Evolutionary conservation across 352 stramenopile species (phyloP).

Genomic region (Phytophthora uliginosa): DNA sequence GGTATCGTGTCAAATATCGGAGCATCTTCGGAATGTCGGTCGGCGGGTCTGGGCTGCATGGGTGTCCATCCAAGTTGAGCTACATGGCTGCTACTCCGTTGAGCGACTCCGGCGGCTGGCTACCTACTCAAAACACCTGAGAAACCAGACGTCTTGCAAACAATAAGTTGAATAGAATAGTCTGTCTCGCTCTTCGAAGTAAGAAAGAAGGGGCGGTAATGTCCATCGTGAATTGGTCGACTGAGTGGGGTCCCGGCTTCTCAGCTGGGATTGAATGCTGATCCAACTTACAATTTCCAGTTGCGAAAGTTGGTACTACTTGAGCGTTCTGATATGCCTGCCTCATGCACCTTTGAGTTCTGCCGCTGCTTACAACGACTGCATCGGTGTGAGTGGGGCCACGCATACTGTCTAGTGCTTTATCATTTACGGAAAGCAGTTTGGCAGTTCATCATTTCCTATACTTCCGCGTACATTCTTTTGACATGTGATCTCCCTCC

Average conservation of each 20-base stretch:
- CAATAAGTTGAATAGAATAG: no score
- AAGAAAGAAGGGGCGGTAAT: no score
- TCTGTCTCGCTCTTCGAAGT: no score
- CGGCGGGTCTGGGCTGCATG: background rate
- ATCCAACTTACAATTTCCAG: background rate
- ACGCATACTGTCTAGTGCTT: background rate
- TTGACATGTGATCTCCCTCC: background rate
- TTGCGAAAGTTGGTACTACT: background rate
- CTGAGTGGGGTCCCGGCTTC: background rate
- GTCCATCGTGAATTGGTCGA: background rate
- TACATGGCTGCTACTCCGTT: slow-evolving; percentile 39
- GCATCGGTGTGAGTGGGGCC: background rate
- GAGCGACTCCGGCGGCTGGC: slow-evolving; percentile 17
- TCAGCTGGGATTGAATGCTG: background rate
- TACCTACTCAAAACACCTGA: slow-evolving; percentile 6
- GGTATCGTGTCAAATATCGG: background rate
- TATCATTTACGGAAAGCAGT: background rate
- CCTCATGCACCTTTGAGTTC: slow-evolving; percentile 4
- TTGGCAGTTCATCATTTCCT: background rate
- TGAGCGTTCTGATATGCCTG: background rate
- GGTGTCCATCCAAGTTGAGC: slow-evolving; percentile 28
- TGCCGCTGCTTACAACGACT: background rate
- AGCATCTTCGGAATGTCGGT: background rate
- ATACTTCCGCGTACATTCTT: background rate
- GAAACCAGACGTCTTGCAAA: no score